Percentiles rank a stretch among this genome's conserved stretches.
These are phyloP conservation scores for Metarhizium brunneum DNA, from an alignment of 2,329 filamentous ascomycete genomes.

Conservation along the genomic window DNA sequence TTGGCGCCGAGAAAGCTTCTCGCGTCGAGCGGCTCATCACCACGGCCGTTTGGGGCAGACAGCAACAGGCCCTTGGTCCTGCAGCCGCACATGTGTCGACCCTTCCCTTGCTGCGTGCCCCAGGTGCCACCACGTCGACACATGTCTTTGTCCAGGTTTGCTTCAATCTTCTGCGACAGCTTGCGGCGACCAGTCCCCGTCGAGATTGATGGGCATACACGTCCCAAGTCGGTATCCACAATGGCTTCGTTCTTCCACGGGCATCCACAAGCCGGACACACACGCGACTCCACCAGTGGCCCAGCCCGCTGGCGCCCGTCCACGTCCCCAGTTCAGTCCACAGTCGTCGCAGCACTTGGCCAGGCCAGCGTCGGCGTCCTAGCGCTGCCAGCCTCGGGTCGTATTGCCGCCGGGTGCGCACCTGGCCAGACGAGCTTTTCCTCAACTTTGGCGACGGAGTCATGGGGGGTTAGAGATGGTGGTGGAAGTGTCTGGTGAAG, in stretches of 20 bases:
- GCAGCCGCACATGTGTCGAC: background rate
- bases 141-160: background rate
- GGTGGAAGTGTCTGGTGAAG: too few relatives aligned
- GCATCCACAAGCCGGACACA: background rate
- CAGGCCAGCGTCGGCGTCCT: background rate
- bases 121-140: background rate
- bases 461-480: too few relatives aligned
- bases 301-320: conserved; percentile 4
- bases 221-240: background rate
- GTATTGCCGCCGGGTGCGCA: background rate
- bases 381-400: background rate
- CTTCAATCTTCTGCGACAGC: background rate
- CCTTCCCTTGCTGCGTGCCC: background rate
- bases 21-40: too few relatives aligned
- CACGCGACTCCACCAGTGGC: conserved; percentile 3
- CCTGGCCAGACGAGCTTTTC: background rate
- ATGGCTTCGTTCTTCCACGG: background rate
- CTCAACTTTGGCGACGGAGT: too few relatives aligned
- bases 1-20: too few relatives aligned
- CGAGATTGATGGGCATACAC: background rate
- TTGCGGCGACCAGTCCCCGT: background rate
- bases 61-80: too few relatives aligned
- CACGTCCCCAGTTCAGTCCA: background rate
- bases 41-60: too few relatives aligned
- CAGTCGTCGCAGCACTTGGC: background rate